Base-by-base conservation (phyloP, 177 flowering plant genomes). In the Telopea speciosissima region DNA sequence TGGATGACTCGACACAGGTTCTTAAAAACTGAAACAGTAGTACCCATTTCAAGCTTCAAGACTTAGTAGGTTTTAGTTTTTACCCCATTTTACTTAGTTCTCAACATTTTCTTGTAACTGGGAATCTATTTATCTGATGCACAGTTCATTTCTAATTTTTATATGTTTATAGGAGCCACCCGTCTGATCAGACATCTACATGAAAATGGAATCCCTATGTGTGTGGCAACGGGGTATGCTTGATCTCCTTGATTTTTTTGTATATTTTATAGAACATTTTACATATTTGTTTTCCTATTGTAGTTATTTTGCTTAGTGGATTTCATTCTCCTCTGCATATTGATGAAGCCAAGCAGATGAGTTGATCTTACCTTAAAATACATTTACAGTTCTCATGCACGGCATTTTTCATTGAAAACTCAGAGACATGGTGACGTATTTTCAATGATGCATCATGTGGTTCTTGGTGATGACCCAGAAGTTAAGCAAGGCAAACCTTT, bases 391-490 rank as follows among this genome's bases (percentile, higher is more conserved):
- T 84, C 97, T 65, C 93, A 86, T 72, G 85, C 54, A 64, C 79
- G 85, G 25, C 96, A 92, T 81, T 95, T 88, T 81, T 91, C 79
- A 62, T 77, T 95, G 81, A 95, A 92, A 78, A 92, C 99, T 64
- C 86, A 86, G 74, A 85, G 80, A 49, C 99, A 95, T 73, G 76
- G 86, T 70, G 97, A 92, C 63, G 74, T 91, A 67, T 87, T 95
- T 66, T 80, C 89, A 33, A 74, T 88, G 85, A 95, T 95, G 99
- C 93, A 95, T 82, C 97, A 95, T 81, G 76, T 88, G 72, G 99
- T 95, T 78, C 78, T 78, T 76, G 99, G 99, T 40, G 97, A 95
- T 86, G 97, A 95, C 76, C 97, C 96, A 60, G 99, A 92, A 82
- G 97, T 92, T 64, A 90, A 87, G 82, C 80, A 86, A 67, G 97